These are phyloP conservation scores for Exophiala sp. DNA, from an alignment of 2,329 filamentous ascomycete species.

Conservation along the genomic window DNA sequence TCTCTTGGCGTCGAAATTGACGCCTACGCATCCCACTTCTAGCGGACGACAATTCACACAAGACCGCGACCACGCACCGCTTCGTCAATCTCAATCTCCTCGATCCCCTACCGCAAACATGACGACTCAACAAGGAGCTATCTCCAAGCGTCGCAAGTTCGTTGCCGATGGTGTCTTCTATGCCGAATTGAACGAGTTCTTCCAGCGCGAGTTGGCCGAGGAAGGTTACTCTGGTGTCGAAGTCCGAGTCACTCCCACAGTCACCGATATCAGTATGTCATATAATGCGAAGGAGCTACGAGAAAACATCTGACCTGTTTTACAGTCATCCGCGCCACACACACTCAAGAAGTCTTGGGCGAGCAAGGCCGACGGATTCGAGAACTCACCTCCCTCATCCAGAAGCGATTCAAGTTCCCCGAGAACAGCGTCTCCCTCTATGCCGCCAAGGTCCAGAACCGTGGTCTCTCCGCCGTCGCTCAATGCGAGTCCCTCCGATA, in stretches of 20 bases:
- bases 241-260: constrained; percentile 98
- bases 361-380: constrained; percentile 99
- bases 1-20: constrained; percentile 14
- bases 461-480: constrained; percentile 98
- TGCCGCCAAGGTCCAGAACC: constrained; percentile 99
- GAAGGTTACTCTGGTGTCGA: constrained; percentile 99
- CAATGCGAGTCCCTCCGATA: constrained; percentile 99
- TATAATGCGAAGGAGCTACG: not conserved
- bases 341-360: constrained; percentile 99
- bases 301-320: constrained; percentile 4
- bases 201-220: constrained; percentile 99
- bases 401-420: constrained; percentile 99
- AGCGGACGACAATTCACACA: not conserved
- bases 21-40: not conserved
- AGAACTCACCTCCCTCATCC: constrained; percentile 99
- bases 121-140: constrained; percentile 51
- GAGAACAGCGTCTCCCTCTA: constrained; percentile 99
- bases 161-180: constrained; percentile 99
- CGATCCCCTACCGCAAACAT: constrained; percentile 31
- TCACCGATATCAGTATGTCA: constrained; percentile 88
- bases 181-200: constrained; percentile 99
- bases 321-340: constrained; percentile 91
- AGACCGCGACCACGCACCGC: constrained; percentile 2
- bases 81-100: not conserved
- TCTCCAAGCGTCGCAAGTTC: constrained; percentile 64